Evolutionary conservation across 805 yeast genomes (phyloP).

Genomic region (Zygotorulaspora danielsina): DNA sequence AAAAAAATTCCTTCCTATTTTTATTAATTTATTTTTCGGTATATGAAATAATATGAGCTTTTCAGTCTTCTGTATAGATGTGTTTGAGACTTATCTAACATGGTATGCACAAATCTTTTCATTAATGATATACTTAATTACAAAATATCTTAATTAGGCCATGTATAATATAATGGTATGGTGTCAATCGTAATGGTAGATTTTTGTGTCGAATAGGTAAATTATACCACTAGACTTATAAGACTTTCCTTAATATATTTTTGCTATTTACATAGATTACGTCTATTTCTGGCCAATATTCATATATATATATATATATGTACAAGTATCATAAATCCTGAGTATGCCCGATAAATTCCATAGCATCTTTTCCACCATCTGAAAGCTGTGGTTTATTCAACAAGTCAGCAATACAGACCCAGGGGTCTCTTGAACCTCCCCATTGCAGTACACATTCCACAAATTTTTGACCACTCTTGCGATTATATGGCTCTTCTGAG

Average conservation of each 20-base stretch:
- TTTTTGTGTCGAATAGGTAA: no score
- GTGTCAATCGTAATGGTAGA: not conserved
- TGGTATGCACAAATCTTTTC: conserved; percentile 3
- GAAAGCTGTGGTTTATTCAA: conserved; percentile 58
- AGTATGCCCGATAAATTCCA: conserved; percentile 47
- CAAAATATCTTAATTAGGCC: not conserved
- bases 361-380: conserved; percentile 67
- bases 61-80: conserved; percentile 9
- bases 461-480: conserved; percentile 72
- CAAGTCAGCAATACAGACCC: conserved; percentile 79
- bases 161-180: conserved; percentile 1
- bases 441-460: conserved; percentile 68
- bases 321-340: conserved; percentile 19
- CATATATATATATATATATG: no score
- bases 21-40: conserved; percentile 7
- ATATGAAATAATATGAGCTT: not conserved
- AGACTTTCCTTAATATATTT: no score
- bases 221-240: no score
- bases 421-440: conserved; percentile 93
- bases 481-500: conserved; percentile 60
- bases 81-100: conserved; percentile 8
- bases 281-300: no score
- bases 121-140: not conserved
- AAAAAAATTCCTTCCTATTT: not conserved
- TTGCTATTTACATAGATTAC: not conserved